Evolutionary conservation across 768 basidiomycete species (phyloP).

Genomic region (Suillus ampliporus): DNA sequence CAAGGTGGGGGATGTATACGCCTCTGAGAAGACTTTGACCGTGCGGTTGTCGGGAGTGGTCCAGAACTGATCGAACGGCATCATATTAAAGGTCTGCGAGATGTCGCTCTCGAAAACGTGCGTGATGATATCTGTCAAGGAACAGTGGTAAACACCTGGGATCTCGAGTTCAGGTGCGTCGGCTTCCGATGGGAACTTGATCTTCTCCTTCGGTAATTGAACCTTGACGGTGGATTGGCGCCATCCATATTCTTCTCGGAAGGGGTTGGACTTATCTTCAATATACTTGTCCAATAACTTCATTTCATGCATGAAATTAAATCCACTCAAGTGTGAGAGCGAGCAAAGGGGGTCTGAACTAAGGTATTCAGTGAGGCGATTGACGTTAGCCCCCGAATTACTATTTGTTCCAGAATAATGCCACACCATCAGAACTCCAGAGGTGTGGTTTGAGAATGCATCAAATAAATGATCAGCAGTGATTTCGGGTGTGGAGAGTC

Average conservation of each 20-base stretch:
- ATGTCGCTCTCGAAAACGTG: neutral
- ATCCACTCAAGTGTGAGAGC: constrained; percentile 22
- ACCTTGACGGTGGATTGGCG: constrained; percentile 25
- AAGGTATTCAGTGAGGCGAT: neutral
- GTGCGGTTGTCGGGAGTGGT: neutral
- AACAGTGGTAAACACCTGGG: neutral
- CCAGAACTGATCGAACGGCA: constrained; percentile 11
- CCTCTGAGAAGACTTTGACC: neutral
- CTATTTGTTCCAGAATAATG: constrained; percentile 17
- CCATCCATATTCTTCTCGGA: constrained; percentile 26
- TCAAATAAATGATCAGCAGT: neutral
- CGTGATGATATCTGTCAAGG: constrained; percentile 12
- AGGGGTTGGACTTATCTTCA: constrained; percentile 14
- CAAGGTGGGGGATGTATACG: constrained; percentile 9
- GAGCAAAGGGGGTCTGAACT: neutral
- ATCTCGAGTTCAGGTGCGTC: constrained; percentile 6
- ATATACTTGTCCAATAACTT: constrained; percentile 13
- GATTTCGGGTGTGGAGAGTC: neutral
- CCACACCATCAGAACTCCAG: neutral
- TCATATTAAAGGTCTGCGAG: constrained; percentile 11
- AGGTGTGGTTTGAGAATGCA: constrained; percentile 28
- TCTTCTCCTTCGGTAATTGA: neutral
- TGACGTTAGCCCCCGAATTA: constrained; percentile 17
- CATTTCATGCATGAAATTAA: constrained; percentile 22
- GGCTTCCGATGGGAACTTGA: constrained; percentile 13